A percentile compares a stretch with the other conserved stretches of the same genome.
Conservation (phyloP, 1,139 yeast genomes). For the Debaryomyces nepalensis region DNA sequence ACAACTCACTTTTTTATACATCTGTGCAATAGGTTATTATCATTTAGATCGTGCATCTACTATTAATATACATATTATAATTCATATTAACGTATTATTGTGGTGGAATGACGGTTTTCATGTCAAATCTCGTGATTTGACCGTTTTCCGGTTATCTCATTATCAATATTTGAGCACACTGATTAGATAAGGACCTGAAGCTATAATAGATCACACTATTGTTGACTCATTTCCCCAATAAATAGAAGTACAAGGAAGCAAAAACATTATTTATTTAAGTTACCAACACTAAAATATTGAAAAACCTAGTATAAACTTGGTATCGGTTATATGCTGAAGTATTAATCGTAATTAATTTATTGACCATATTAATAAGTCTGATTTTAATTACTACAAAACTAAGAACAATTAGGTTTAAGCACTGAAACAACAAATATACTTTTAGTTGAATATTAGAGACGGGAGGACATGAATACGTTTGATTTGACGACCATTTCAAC, state of each 20-base stretch:
- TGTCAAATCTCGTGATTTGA: slow-evolving; percentile 10
- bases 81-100: slow-evolving; percentile 1
- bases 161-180: slow-evolving; percentile 9
- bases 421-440: too few species aligned
- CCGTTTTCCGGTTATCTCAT: slow-evolving; percentile 11
- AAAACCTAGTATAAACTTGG: too few species aligned
- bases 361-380: background rate
- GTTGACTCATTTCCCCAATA: slow-evolving; percentile 3
- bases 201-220: background rate
- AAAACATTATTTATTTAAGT: too few species aligned
- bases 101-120: slow-evolving; percentile 1
- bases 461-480: slow-evolving; percentile 12
- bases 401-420: background rate
- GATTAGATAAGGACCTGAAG: slow-evolving; percentile 13
- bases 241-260: too few species aligned
- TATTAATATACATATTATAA: slow-evolving; percentile 9
- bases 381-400: too few species aligned
- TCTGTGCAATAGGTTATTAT: slow-evolving; percentile 13
- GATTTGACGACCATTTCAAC: slow-evolving; percentile 16
- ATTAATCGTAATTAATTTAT: background rate
- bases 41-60: slow-evolving; percentile 7
- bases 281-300: too few species aligned
- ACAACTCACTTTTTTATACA: slow-evolving; percentile 10
- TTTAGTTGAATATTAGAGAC: background rate
- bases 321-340: background rate